phyloP scores from a whole-genome alignment of 306 rosid species.

The Lablab purpureus region DNA sequence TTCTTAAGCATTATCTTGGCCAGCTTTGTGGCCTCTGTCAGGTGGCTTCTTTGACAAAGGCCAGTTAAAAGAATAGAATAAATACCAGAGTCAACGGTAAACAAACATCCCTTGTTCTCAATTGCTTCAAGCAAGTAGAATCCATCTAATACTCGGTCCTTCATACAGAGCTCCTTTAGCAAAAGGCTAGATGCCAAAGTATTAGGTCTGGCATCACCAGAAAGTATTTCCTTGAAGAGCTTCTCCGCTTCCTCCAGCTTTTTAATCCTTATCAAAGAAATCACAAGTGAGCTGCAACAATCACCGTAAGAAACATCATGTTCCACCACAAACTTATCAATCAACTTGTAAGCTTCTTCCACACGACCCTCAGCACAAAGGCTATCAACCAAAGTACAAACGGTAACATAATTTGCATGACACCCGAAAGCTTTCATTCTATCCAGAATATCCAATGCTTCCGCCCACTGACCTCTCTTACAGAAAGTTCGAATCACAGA shows the following conservation, averaged over 20 bases:
- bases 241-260: constrained; percentile 70
- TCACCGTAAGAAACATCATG: constrained; percentile 65
- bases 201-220: constrained; percentile 60
- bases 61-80: constrained; percentile 69
- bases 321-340: constrained; percentile 60
- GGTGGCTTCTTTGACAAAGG: constrained; percentile 63
- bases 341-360: constrained; percentile 69
- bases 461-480: constrained; percentile 58
- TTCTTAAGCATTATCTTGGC: constrained; percentile 71
- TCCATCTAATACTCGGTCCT: constrained; percentile 64
- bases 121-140: constrained; percentile 70
- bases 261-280: constrained; percentile 61
- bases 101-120: constrained; percentile 57
- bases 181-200: constrained; percentile 69
- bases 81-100: constrained; percentile 69
- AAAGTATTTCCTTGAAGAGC: constrained; percentile 72
- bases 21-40: constrained; percentile 65
- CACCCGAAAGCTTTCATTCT: constrained; percentile 77
- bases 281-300: constrained; percentile 74
- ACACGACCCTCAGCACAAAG: constrained; percentile 58
- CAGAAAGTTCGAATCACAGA: constrained; percentile 75
- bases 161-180: constrained; percentile 66
- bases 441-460: constrained; percentile 71
- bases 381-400: constrained; percentile 58
- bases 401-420: constrained; percentile 71